Evolutionary conservation across 345 rosid genomes (phyloP), one percentile per base, ranked within the genome.

Genomic region (Trapa bicornis): DNA sequence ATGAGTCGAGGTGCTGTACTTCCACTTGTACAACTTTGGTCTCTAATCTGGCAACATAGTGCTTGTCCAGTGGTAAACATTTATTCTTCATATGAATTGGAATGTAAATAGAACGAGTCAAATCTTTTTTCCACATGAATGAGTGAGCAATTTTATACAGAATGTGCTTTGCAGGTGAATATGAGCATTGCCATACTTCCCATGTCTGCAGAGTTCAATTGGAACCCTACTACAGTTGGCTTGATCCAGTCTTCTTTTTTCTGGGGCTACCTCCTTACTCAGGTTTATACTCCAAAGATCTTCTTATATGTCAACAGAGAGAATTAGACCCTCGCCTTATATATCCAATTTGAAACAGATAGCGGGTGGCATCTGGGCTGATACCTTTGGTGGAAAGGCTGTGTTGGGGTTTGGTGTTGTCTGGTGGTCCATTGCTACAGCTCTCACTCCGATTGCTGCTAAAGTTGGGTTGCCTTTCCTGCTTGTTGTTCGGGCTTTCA

Each of bases 161-260:
- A 63, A 69, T 69, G 60, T 72, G 37, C 48, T 74, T 82, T 73
- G 75, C 87, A 90, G 98, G 97, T 93, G 71, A 93, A 93, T 52
- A 93, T 93, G 97, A 93, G 96, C 75, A 89, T 93, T 62, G 98
- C 94, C 0, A 89, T 93, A 82, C 98, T 93, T 76, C 98, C 98
- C n/a, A 89, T 89, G 96, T 87, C 96, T n/a, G 90, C 94, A 1
- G 96, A 93, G 77, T 85, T 7, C 73, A 82, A 88, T 71, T 93
- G 97, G 97, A 93, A 77, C 72, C 89, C 92, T 0, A 71, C 94
- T 35, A 93, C 97, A 0, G 94, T 93, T 70, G 98, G 98, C 73
- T 50, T 93, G 72, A 84, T 93, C 43, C 97, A 93, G 78, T 90
- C 97, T 77, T 93, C 98, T 3, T 93, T 93, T 78, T 93, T 90